Base-by-base conservation (phyloP, 148 eudicot genomes). In the Cornus kousa region DNA sequence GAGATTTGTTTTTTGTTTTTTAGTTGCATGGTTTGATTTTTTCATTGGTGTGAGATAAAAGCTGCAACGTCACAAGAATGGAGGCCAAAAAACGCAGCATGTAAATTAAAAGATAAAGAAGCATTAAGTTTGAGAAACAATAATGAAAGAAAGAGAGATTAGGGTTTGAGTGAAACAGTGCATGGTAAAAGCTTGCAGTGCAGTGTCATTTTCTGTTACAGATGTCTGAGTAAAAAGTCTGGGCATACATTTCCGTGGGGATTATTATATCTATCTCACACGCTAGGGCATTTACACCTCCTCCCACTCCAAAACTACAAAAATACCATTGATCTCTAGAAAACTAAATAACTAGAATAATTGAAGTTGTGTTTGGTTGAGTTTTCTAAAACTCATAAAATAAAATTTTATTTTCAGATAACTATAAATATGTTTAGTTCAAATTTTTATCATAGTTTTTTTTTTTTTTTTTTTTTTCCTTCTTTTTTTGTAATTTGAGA, bases 181-280 rank as follows among this genome's bases (percentile, higher is more conserved):
- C 23, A 13, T 35, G 72, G 72, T 46, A 32, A 75, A 72, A 60
- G 71, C 35, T 74, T 80, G 81, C 84, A 80, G 79, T 86, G 86
- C 74, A 80, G 62, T 67, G 88, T 86, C 88, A 77, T 83, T 86
- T 82, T 83, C 88, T 32, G 40, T 31, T 69, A 57, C 78, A 78
- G 80, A 81, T 64, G 77, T 78, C 82, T 24, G 78, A 81, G 75
- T 22, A 78, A 77, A 66, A 24, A n/a, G 67, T 59, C 53, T 77
- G 59, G 70, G 23, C 65, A 60, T 68, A 31, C 28, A 65, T 73
- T 74, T 81, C 83, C 86, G 83, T 77, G 81, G 83, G 83, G 62
- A 80, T 80, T 77, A 75, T 79, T 60, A 40, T 48, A 23, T 53
- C 12, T 50, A n/a, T 17, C 3, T 8, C 33, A 7, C 8, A 40